Percentiles rank a stretch among this genome's conserved stretches.
Evolutionary conservation across 176 grass and related monocot species (phyloP).

Genomic region (Melocanna baccifera): DNA sequence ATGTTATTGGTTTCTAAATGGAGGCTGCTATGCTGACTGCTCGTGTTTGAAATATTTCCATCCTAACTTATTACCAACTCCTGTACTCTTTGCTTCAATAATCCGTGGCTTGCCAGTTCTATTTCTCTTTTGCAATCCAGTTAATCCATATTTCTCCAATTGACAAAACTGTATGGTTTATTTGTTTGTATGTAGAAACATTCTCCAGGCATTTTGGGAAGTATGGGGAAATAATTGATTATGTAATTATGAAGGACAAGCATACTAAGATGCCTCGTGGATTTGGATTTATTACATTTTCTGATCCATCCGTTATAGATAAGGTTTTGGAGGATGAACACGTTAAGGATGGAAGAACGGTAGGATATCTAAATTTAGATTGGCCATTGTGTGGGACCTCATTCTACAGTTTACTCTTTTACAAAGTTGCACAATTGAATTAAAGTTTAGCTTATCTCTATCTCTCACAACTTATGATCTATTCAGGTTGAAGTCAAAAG

Average conservation of each 20-base stretch:
- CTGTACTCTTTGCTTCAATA: too few relatives aligned
- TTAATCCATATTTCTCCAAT: slow-evolving; percentile 24
- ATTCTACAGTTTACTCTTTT: slow-evolving; percentile 18
- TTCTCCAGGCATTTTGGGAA: slow-evolving; percentile 97
- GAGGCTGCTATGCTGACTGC: too few relatives aligned
- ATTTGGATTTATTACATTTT: slow-evolving; percentile 99
- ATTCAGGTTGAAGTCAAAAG: too few relatives aligned
- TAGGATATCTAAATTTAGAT: slow-evolving; percentile 60
- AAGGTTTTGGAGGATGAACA: slow-evolving; percentile 97
- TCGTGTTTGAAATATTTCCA: too few relatives aligned
- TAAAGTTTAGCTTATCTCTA: too few relatives aligned
- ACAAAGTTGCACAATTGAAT: too few relatives aligned
- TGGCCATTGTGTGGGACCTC: slow-evolving; percentile 30
- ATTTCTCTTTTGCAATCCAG: slow-evolving; percentile 2
- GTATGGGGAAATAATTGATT: slow-evolving; percentile 90
- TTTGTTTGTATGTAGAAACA: slow-evolving; percentile 72
- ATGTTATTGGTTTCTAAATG: too few relatives aligned
- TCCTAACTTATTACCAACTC: too few relatives aligned
- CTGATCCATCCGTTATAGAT: slow-evolving; percentile 94
- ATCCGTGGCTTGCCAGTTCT: background rate
- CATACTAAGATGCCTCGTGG: slow-evolving; percentile 93
- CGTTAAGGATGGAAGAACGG: slow-evolving; percentile 81
- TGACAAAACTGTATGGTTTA: slow-evolving; percentile 58
- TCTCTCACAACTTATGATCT: too few relatives aligned
- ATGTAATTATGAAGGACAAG: slow-evolving; percentile 99